These are phyloP conservation scores for Boletellus ananas DNA, from an alignment of 768 basidiomycete genomes.

Conservation along the genomic window DNA sequence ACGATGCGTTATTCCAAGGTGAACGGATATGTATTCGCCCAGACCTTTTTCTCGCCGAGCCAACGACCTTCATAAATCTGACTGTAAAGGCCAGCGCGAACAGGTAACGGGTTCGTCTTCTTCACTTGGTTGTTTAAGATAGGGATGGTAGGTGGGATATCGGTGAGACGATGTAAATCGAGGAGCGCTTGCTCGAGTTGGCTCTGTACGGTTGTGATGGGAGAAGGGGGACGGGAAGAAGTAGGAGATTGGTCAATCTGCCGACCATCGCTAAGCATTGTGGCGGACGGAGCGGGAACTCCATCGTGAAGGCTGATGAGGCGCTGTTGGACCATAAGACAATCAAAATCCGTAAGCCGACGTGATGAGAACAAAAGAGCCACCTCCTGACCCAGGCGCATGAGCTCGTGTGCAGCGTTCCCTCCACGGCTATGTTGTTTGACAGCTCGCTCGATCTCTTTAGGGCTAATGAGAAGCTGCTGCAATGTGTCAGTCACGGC, in stretches of 20 bases:
- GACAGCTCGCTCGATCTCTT: constrained; percentile 36
- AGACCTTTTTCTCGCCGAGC: constrained; percentile 51
- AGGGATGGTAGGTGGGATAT: constrained; percentile 51
- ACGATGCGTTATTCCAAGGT: not conserved
- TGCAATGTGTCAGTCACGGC: constrained; percentile 39
- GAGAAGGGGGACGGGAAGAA: constrained; percentile 21
- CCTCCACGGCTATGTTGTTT: constrained; percentile 40
- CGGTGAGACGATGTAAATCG: constrained; percentile 47
- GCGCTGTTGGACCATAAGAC: constrained; percentile 14
- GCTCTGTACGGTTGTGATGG: constrained; percentile 26
- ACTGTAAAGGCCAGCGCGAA: constrained; percentile 52
- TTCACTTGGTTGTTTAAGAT: constrained; percentile 51
- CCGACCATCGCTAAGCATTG: constrained; percentile 18
- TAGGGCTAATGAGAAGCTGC: constrained; percentile 35
- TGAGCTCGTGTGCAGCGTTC: constrained; percentile 42
- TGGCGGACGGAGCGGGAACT: not conserved
- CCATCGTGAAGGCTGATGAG: constrained; percentile 15
- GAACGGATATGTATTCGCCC: not conserved
- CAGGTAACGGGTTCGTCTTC: constrained; percentile 32
- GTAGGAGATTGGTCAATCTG: constrained; percentile 22
- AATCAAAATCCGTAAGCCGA: not conserved
- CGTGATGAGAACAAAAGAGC: not conserved
- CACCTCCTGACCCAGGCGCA: constrained; percentile 53
- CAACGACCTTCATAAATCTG: constrained; percentile 54
- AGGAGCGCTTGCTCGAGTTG: constrained; percentile 45